These are phyloP conservation scores for Ciborinia camelliae DNA, from an alignment of 2,329 filamentous ascomycete genomes.

Conservation along the genomic window DNA sequence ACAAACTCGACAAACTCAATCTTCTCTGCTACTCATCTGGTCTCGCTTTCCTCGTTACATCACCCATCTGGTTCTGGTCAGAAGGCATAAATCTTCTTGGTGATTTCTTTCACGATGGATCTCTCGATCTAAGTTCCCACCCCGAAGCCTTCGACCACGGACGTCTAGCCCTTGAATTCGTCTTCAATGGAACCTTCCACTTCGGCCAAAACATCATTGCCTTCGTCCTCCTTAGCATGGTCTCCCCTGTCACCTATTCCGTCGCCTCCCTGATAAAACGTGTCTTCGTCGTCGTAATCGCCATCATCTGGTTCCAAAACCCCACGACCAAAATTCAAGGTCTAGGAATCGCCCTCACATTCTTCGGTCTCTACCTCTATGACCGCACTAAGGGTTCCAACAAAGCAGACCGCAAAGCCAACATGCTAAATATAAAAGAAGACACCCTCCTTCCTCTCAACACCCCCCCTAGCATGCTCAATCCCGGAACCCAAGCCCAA, in stretches of 20 bases:
- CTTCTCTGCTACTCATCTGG: constrained; percentile 95
- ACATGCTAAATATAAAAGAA: constrained; percentile 54
- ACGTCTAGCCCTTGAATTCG: constrained; percentile 73
- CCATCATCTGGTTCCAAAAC: constrained; percentile 94
- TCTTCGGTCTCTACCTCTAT: constrained; percentile 90
- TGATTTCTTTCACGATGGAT: constrained; percentile 79
- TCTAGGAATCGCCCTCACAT: constrained; percentile 82
- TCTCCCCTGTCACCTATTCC: constrained; percentile 95
- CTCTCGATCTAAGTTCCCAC: constrained; percentile 60
- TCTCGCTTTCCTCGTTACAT: constrained; percentile 81
- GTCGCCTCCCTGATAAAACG: constrained; percentile 95
- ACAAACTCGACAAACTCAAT: constrained; percentile 95
- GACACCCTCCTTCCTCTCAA: constrained; percentile 33
- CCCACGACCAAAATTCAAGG: constrained; percentile 80
- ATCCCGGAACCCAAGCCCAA: constrained; percentile 14
- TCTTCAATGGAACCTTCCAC: constrained; percentile 97
- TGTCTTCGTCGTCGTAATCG: constrained; percentile 92
- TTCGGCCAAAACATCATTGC: constrained; percentile 96
- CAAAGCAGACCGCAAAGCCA: constrained; percentile 79
- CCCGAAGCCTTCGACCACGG: constrained; percentile 68
- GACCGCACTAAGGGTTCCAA: constrained; percentile 87
- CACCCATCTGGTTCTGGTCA: constrained; percentile 89
- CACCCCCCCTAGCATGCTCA: constrained; percentile 18
- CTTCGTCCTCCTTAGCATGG: constrained; percentile 86
- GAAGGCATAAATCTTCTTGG: constrained; percentile 76